Evolutionary conservation across 257 asterid species (phyloP), one percentile per base, ranked within the genome.

Genomic region (Forsythia viridissima): DNA sequence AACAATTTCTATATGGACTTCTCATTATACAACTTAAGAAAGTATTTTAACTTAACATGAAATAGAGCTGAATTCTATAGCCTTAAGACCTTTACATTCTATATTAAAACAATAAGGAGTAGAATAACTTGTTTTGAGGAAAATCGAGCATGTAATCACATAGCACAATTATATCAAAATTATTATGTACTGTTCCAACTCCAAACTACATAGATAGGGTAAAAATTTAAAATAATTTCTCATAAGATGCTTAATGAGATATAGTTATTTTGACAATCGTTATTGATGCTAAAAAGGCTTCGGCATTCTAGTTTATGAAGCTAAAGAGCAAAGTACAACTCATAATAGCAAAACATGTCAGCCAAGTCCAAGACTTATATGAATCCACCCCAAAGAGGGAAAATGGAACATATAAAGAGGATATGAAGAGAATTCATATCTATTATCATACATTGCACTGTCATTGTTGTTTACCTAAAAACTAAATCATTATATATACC

Each of bases 341-440:
- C 10, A 68, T 13, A 77, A 18, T 38, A 51, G 63, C 61, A 70
- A 42, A 68, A 55, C 5, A 43, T 44, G 38, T 73, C 63, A 76
- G 24, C 77, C 78, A 72, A 71, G 81, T 77, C 34, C 13, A 80
- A 84, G 37, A 89, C 99, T 93, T 88, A 92, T 98, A 75, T 95
- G 99, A 86, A 95, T 95, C 99, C 99, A 93, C 38, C 99, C 99
- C 24, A 24, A 79, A 95, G 99, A 42, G 91, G 92, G 66, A 95
- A 93, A 74, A 93, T 97, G 24, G 24, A 24, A 24, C 24, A 24
- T 24, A 24, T 24, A 24, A 24, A 24, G 24, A 24, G 24, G 24
- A 24, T 24, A 24, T 24, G 24, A 24, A 24, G 24, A 48, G 97
- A 89, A 9, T 80, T 89, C 76, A 82, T 87, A 87, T 93, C 98